Evolutionary conservation across 768 basidiomycete species (phyloP).

Genomic region (Suillus decipiens): DNA sequence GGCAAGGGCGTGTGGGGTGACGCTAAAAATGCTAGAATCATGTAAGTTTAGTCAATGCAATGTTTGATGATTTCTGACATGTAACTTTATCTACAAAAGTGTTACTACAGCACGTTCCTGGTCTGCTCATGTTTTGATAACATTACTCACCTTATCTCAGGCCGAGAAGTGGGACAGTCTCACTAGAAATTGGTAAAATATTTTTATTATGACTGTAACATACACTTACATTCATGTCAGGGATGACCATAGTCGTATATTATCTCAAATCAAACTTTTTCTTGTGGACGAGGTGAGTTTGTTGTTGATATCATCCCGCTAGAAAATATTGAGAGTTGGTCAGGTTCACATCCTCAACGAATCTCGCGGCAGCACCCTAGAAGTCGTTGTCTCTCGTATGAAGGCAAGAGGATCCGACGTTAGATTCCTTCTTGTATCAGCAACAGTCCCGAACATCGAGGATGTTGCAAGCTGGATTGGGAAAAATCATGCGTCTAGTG

Average conservation of each 20-base stretch:
- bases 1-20: constrained; percentile 71
- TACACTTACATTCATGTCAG: constrained; percentile 33
- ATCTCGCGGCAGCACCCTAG: constrained; percentile 85
- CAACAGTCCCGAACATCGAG: constrained; percentile 90
- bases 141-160: constrained; percentile 37
- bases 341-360: constrained; percentile 95
- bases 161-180: constrained; percentile 97
- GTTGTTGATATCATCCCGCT: not conserved
- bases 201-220: not conserved
- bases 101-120: constrained; percentile 68
- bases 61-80: constrained; percentile 9
- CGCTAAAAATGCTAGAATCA: constrained; percentile 74
- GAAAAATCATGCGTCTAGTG: constrained; percentile 28
- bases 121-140: not conserved
- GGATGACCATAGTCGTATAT: constrained; percentile 62
- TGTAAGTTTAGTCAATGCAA: constrained; percentile 47
- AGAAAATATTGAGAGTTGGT: not conserved
- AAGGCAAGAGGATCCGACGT: constrained; percentile 68
- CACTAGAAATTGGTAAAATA: constrained; percentile 78
- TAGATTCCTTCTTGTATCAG: constrained; percentile 88
- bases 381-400: constrained; percentile 95
- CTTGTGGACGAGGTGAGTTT: constrained; percentile 83
- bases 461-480: constrained; percentile 93
- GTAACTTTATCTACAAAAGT: constrained; percentile 34
- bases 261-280: constrained; percentile 75